Conservation (phyloP, 495 filamentous ascomycete genomes). For the Neurospora africana region DNA sequence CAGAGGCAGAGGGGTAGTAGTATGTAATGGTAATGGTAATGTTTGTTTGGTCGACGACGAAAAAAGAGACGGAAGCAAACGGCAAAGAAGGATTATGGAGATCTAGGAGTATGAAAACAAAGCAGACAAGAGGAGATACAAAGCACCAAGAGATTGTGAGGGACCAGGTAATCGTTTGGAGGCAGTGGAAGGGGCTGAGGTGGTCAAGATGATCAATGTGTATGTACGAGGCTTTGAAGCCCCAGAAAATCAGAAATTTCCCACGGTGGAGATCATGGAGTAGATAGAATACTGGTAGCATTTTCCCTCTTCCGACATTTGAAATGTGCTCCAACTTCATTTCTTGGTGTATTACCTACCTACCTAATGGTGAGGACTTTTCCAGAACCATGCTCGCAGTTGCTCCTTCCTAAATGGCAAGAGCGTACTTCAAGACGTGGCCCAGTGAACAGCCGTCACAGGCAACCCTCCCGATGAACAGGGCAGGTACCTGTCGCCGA, state of each 20-base stretch:
- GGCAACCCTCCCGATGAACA: not conserved
- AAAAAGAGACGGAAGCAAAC: not conserved
- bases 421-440: not conserved
- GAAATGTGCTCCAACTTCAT: not conserved
- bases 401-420: not conserved
- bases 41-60: not conserved
- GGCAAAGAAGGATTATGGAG: fast-evolving
- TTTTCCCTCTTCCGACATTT: not conserved
- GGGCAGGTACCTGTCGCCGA: not conserved
- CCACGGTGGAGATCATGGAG: not conserved
- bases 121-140: not conserved
- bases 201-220: too few relatives aligned
- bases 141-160: not conserved
- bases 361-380: not conserved
- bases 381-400: not conserved
- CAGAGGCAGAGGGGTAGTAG: not conserved
- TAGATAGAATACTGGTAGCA: not conserved
- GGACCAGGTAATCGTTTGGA: too few relatives aligned
- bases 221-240: too few relatives aligned
- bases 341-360: not conserved
- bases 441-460: not conserved
- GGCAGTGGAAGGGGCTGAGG: too few relatives aligned
- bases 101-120: not conserved
- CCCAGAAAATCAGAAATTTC: not conserved
- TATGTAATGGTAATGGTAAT: not conserved